Evolutionary conservation across 306 rosid species (phyloP).

Genomic region (Sphenostylis stenocarpa): DNA sequence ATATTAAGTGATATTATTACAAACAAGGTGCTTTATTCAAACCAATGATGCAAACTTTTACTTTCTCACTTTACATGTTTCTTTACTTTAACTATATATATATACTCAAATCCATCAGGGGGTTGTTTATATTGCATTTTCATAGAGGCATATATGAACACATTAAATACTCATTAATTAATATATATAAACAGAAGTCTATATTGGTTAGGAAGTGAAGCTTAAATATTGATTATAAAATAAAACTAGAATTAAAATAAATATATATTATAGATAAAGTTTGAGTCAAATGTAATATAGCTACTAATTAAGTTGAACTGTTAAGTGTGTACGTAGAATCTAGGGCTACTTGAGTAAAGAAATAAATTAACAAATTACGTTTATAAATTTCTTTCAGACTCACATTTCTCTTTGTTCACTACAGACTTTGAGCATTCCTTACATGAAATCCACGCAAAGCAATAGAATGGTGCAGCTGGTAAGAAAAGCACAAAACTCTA

Average conservation of each 20-base stretch:
- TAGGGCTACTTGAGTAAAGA: background rate
- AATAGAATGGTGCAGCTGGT: constrained; percentile 50
- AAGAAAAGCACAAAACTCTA: background rate
- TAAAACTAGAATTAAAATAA: too few species aligned
- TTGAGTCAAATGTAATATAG: too few species aligned
- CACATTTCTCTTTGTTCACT: background rate
- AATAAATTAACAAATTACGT: background rate
- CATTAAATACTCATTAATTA: background rate
- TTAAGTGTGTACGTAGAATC: too few species aligned
- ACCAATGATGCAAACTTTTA: background rate
- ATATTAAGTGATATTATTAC: background rate
- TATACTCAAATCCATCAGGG: background rate
- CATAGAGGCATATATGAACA: background rate
- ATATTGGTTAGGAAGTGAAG: too few species aligned
- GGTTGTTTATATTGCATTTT: background rate
- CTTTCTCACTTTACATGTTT: background rate
- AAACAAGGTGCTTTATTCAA: too few species aligned
- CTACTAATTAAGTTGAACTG: too few species aligned
- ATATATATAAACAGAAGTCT: too few species aligned
- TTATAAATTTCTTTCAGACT: background rate
- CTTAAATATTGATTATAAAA: too few species aligned
- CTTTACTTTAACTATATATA: background rate
- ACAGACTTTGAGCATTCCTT: constrained; percentile 67
- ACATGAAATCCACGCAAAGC: constrained; percentile 44
- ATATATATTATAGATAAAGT: too few species aligned